A percentile compares a stretch with the other conserved stretches of the same genome.
Conservation (phyloP, 2,329 filamentous ascomycete species). For the Penicillium corylophilum region DNA sequence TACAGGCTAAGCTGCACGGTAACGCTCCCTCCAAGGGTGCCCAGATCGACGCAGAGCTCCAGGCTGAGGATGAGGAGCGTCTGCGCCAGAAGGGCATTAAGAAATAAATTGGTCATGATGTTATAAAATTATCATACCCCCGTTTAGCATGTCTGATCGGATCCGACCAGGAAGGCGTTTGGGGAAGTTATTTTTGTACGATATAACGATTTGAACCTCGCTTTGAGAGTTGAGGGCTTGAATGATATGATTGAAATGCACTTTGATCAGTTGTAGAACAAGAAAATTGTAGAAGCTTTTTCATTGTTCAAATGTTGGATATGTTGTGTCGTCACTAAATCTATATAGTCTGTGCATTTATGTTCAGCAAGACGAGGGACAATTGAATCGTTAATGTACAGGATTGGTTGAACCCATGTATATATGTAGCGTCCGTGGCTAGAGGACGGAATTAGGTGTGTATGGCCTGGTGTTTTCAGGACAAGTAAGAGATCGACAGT, state of each 20-base stretch:
- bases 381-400: slow-evolving; percentile 4
- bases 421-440: not conserved
- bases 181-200: slow-evolving; percentile 91
- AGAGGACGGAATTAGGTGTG: not conserved
- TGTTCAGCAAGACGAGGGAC: not conserved
- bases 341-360: slow-evolving; percentile 1
- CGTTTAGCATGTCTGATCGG: not conserved
- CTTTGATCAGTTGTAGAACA: too few relatives aligned
- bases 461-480: not conserved
- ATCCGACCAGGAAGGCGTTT: slow-evolving; percentile 70
- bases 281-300: too few relatives aligned
- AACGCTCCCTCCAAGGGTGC: slow-evolving; percentile 49
- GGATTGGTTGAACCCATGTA: not conserved
- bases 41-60: slow-evolving; percentile 46
- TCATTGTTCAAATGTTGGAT: not conserved
- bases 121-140: slow-evolving; percentile 8
- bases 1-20: slow-evolving; percentile 46
- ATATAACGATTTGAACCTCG: slow-evolving; percentile 38
- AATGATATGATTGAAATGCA: not conserved
- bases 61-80: slow-evolving; percentile 45
- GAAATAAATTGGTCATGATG: slow-evolving; percentile 22
- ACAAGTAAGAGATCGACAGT: not conserved
- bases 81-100: slow-evolving; percentile 46
- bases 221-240: slow-evolving; percentile 3
- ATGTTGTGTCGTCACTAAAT: not conserved